Base-by-base conservation (phyloP, 768 basidiomycete species). In the Cyclocybe aegerita region DNA sequence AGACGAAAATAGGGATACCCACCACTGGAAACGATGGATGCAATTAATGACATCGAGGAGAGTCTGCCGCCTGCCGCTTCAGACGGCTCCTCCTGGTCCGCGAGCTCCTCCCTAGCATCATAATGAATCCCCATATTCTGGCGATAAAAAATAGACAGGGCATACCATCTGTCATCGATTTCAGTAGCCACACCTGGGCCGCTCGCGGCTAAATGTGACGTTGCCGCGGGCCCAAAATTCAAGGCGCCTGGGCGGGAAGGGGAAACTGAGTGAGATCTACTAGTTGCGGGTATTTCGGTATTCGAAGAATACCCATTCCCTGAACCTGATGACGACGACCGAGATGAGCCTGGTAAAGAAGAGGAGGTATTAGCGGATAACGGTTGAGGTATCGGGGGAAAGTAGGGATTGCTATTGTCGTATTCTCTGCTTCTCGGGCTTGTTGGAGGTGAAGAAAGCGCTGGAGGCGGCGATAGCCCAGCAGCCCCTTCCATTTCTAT, bases 1-100 rank as follows among this genome's bases (percentile, higher is more conserved):
- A 10, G 43, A 12, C 6, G 37, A 36, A 46, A 49, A 42, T 10
- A 34, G 35, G 45, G 37, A 23, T 44, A 72, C 78, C 63, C 65
- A 89, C 87, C 86, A 54, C 82, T 84, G 23, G 92, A 90, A 30
- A 88, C 81, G 9, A 93, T 83, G 7, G 91, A 85, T 35, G 93
- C 93, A 74, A 96, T 90, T 44, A 97, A 71, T 63, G 90, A 92
- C 93, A 97, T 93, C 60, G 92, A 92, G 4, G 91, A 90, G 43
- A 96, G 73, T 50, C 93, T 79, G 4, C 95, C 95, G 14, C 93
- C 78, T 4, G 88, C 83, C 10, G 88, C 90, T 63, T 95, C 23
- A 4, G 23, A 23, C 23, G 23, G 91, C 57, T 92, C 80, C 30
- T 75, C 75, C 9, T 71, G 23, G 23, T 23, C 23, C 23, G 23